Percentiles rank a stretch among this genome's conserved stretches.
Conservation (phyloP, 495 filamentous ascomycete genomes). For the Hypomontagnella monticulosa region DNA sequence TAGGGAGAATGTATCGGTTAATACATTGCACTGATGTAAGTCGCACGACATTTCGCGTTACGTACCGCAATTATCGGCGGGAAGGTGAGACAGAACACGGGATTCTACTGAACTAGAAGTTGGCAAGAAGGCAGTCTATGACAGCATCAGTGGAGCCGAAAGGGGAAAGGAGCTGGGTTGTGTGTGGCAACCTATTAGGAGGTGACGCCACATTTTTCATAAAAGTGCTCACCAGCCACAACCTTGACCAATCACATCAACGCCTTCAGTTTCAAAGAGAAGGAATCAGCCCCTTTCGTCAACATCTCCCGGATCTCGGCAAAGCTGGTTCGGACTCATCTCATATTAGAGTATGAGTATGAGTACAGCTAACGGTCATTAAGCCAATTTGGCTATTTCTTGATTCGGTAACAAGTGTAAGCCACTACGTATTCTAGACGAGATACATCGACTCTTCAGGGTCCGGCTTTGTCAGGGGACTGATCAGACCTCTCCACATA, state of each 20-base stretch:
- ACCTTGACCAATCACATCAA: neutral
- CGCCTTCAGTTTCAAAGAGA: neutral
- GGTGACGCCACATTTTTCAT: slow-evolving; percentile 35
- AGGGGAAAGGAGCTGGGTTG: neutral
- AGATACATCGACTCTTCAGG: slow-evolving; percentile 4
- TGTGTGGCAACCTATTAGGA: slow-evolving; percentile 9
- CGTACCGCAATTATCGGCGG: neutral
- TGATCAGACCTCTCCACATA: slow-evolving; percentile 6
- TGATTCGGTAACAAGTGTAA: neutral
- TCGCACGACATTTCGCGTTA: slow-evolving; percentile 3
- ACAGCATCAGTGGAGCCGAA: slow-evolving; percentile 26
- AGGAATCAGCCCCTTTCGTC: slow-evolving; percentile 2
- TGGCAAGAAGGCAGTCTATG: slow-evolving; percentile 41
- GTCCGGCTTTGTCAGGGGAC: neutral
- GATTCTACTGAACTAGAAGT: slow-evolving; percentile 14
- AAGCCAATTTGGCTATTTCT: slow-evolving; percentile 11
- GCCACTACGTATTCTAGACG: slow-evolving; percentile 4
- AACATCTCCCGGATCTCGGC: slow-evolving; percentile 25
- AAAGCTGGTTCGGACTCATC: slow-evolving; percentile 11
- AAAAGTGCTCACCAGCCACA: slow-evolving; percentile 34
- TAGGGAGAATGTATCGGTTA: too few species aligned
- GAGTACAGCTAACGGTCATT: neutral
- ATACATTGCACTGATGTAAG: slow-evolving; percentile 23
- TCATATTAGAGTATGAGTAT: slow-evolving; percentile 11
- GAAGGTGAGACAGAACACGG: slow-evolving; percentile 7